These are phyloP conservation scores for Cercospora sp. DNA, from an alignment of 2,329 filamentous ascomycete species.

Conservation along the genomic window DNA sequence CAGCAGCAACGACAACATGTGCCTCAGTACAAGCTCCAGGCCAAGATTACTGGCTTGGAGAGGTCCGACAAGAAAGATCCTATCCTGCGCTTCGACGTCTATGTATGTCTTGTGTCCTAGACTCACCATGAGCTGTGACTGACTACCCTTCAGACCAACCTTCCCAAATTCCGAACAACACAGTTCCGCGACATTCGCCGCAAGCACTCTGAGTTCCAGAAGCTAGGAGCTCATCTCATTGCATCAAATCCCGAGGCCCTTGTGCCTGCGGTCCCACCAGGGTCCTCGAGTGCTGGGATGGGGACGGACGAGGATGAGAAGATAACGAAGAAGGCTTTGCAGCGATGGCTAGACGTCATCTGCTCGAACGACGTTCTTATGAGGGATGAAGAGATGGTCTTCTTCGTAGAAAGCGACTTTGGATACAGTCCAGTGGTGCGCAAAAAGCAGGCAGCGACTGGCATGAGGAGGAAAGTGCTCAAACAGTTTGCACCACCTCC, in stretches of 20 bases:
- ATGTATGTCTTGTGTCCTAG: conserved; percentile 61
- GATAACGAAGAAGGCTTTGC: conserved; percentile 83
- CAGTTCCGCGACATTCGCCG: conserved; percentile 97
- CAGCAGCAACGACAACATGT: conserved; percentile 37
- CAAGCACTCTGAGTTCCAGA: conserved; percentile 92
- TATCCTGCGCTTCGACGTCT: conserved; percentile 90
- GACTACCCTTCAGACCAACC: conserved; percentile 76
- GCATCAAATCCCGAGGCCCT: conserved; percentile 96
- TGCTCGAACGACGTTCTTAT: conserved; percentile 91
- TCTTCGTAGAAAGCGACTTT: conserved; percentile 99
- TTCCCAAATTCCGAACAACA: conserved; percentile 96
- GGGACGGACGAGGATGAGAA: conserved; percentile 95
- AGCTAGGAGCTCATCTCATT: conserved; percentile 92
- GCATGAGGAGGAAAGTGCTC: conserved; percentile 88
- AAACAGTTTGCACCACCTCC: conserved; percentile 98
- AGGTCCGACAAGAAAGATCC: conserved; percentile 93
- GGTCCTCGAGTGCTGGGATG: conserved; percentile 89
- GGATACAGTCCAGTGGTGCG: conserved; percentile 94
- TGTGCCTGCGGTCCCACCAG: conserved; percentile 90
- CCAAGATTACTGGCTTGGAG: conserved; percentile 92
- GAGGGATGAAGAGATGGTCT: conserved; percentile 92
- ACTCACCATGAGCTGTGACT: neutral
- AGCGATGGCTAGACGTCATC: conserved; percentile 93
- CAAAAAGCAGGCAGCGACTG: conserved; percentile 95
- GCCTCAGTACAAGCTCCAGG: conserved; percentile 70